Evolutionary conservation across 495 filamentous ascomycete genomes (phyloP).

Genomic region (Xylaria cubensis): DNA sequence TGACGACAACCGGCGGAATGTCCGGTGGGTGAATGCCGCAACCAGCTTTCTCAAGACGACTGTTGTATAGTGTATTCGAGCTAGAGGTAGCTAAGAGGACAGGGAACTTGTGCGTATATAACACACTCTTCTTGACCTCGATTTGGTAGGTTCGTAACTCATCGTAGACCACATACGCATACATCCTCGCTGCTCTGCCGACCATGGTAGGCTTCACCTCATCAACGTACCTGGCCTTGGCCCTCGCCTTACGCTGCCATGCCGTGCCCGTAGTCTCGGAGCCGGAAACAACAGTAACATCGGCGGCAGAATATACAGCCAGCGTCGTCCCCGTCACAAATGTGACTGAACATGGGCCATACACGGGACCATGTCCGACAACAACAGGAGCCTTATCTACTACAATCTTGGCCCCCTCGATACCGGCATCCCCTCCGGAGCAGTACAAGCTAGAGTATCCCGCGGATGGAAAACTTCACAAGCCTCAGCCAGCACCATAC

Average conservation of each 20-base stretch:
- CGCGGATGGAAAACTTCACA: constrained; percentile 69
- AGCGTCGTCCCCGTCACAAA: constrained; percentile 42
- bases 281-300: constrained; percentile 44
- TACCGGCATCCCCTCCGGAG: constrained; percentile 54
- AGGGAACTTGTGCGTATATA: constrained; percentile 3
- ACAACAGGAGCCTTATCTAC: constrained; percentile 65
- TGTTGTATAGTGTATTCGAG: not conserved
- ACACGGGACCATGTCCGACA: constrained; percentile 62
- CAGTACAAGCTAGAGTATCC: constrained; percentile 68
- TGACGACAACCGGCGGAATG: constrained; percentile 22
- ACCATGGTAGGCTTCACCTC: constrained; percentile 32
- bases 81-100: not conserved
- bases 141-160: not conserved
- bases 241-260: constrained; percentile 27
- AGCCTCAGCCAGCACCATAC: constrained; percentile 73
- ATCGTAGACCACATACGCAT: not conserved
- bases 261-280: constrained; percentile 47
- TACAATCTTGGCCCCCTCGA: constrained; percentile 53
- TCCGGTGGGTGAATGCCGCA: not conserved
- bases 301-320: constrained; percentile 32
- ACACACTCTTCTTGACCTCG: not conserved
- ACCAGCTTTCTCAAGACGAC: not conserved
- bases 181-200: not conserved
- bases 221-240: constrained; percentile 34
- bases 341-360: constrained; percentile 61